Conservation (phyloP, 1,284 basidiomycete genomes). For the Puccinia hordei region DNA sequence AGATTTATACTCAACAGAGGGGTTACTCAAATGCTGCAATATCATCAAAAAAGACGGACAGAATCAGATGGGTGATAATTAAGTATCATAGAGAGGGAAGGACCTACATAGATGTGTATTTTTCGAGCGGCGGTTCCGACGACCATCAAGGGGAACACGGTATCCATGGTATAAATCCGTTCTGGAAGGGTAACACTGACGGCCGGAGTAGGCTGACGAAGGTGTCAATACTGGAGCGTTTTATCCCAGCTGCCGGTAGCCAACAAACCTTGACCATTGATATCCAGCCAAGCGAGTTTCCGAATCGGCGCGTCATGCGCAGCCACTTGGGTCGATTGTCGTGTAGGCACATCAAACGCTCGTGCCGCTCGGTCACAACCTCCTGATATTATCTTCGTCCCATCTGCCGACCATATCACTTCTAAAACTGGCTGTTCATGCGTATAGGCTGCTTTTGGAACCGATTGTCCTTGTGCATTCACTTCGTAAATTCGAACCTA, state of each 20-base stretch:
- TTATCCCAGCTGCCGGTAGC: constrained; percentile 91
- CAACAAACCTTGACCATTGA: constrained; percentile 68
- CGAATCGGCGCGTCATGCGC: constrained; percentile 81
- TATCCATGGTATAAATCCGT: constrained; percentile 83
- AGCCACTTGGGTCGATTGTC: constrained; percentile 68
- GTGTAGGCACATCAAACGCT: constrained; percentile 77
- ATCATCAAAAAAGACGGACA: constrained; percentile 30
- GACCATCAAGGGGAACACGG: constrained; percentile 81
- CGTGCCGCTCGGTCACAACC: constrained; percentile 75
- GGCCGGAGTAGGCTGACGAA: constrained; percentile 72
- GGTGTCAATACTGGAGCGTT: constrained; percentile 92
- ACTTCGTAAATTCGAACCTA: constrained; percentile 67
- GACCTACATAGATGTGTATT: constrained; percentile 68
- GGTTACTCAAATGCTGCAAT: constrained; percentile 62
- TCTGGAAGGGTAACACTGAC: constrained; percentile 80
- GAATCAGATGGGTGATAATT: constrained; percentile 9
- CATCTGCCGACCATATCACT: constrained; percentile 80
- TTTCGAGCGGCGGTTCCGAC: constrained; percentile 91
- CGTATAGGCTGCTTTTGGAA: constrained; percentile 77
- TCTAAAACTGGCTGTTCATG: constrained; percentile 81
- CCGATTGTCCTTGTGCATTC: constrained; percentile 63
- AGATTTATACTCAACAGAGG: constrained; percentile 56
- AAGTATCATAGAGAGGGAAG: constrained; percentile 68
- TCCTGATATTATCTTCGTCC: constrained; percentile 78
- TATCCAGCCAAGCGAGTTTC: constrained; percentile 74